Evolutionary conservation across 2,329 filamentous ascomycete species (phyloP).

Genomic region (Pestalotiopsis fici): DNA sequence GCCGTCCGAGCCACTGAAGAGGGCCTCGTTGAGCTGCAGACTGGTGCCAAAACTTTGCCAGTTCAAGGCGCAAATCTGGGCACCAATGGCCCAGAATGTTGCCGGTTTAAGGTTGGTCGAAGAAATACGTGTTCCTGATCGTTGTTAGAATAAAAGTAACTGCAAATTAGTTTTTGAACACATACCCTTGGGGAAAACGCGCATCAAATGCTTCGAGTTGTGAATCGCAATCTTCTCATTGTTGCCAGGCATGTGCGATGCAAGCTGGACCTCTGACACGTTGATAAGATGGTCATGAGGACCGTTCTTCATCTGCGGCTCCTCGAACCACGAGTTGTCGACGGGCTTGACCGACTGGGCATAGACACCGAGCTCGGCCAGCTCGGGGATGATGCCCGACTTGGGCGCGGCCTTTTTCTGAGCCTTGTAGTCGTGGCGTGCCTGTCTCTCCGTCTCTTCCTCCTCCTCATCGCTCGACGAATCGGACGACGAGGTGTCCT

Average conservation of each 20-base stretch:
- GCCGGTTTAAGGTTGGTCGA: slow-evolving; percentile 65
- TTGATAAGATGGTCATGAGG: slow-evolving; percentile 49
- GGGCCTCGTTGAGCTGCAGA: slow-evolving; percentile 69
- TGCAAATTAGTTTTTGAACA: background rate
- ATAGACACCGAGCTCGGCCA: slow-evolving; percentile 67
- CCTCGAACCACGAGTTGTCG: slow-evolving; percentile 66
- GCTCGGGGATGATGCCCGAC: slow-evolving; percentile 61
- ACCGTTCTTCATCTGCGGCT: slow-evolving; percentile 34
- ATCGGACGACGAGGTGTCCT: slow-evolving; percentile 29
- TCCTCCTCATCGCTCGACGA: slow-evolving; percentile 23
- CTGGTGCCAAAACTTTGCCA: slow-evolving; percentile 68
- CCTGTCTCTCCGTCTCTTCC: slow-evolving; percentile 43
- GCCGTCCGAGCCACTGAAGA: slow-evolving; percentile 66
- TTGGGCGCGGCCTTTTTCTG: slow-evolving; percentile 50
- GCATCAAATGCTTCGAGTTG: slow-evolving; percentile 69
- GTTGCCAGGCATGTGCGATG: slow-evolving; percentile 47
- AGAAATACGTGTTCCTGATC: slow-evolving; percentile 60
- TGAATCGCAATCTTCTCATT: slow-evolving; percentile 55
- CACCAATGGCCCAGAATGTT: slow-evolving; percentile 66
- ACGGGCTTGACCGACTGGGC: slow-evolving; percentile 69
- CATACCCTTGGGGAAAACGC: slow-evolving; percentile 64
- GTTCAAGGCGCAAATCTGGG: slow-evolving; percentile 70
- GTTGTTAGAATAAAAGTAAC: background rate
- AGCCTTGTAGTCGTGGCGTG: slow-evolving; percentile 53
- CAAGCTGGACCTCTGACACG: slow-evolving; percentile 63